Evolutionary conservation across 78 protist species (phyloP).

Genomic region (Paratrimastix pyriformis): DNA sequence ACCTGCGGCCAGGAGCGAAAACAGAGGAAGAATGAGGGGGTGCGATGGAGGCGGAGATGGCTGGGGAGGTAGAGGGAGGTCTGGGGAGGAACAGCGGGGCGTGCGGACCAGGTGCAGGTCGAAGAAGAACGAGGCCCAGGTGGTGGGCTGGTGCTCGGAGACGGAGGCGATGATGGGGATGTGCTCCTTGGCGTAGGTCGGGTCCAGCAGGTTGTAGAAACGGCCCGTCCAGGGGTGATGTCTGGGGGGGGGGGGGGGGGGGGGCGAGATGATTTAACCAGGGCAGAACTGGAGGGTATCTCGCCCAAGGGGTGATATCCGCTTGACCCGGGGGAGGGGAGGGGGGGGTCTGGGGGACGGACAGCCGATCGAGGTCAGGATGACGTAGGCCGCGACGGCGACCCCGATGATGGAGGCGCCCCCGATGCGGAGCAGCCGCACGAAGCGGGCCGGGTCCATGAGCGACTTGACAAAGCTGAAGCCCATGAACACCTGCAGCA

Average conservation of each 20-base stretch:
- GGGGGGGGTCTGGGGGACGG: neutral
- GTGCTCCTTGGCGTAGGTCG: slow-evolving; percentile 86
- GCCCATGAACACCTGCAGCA: slow-evolving; percentile 16
- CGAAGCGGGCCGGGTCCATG: slow-evolving; percentile 20
- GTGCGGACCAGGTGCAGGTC: slow-evolving; percentile 83
- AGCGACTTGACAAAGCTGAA: slow-evolving; percentile 39
- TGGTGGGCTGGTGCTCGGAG: slow-evolving; percentile 94
- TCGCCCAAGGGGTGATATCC: no score
- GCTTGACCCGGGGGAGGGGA: neutral
- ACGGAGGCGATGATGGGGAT: slow-evolving; percentile 96
- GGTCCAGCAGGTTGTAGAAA: slow-evolving; percentile 81
- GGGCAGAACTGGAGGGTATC: no score
- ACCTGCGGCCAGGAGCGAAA: neutral
- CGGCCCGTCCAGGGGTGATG: slow-evolving; percentile 85
- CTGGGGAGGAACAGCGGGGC: slow-evolving; percentile 83
- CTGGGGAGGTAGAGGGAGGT: slow-evolving; percentile 57
- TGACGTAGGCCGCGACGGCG: slow-evolving; percentile 21
- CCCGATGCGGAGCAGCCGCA: neutral
- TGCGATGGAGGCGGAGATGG: neutral
- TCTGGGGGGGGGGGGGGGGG: no score
- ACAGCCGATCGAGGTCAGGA: slow-evolving; percentile 6
- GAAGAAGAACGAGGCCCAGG: slow-evolving; percentile 87
- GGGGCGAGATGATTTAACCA: no score
- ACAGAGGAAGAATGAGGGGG: neutral
- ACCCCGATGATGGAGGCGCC: slow-evolving; percentile 18